Evolutionary conservation across 2,329 filamentous ascomycete genomes (phyloP).

Genomic region (Cryphonectria carpinicola): DNA sequence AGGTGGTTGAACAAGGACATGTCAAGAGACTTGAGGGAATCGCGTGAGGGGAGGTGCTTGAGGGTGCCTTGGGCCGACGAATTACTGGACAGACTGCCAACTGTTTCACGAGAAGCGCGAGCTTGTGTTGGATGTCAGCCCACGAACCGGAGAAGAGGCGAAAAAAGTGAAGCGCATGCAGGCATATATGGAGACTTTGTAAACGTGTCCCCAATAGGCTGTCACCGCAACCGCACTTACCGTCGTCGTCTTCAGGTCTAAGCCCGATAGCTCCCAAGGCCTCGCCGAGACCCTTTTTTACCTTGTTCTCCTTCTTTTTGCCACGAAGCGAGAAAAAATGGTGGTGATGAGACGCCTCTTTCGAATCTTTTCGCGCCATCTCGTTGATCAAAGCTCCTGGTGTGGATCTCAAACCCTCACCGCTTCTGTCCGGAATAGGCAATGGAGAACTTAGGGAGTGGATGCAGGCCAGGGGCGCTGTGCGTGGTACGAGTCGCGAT

Average conservation of each 20-base stretch:
- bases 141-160: slow-evolving; percentile 9
- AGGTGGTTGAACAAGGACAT: slow-evolving; percentile 29
- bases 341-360: slow-evolving; percentile 27
- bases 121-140: slow-evolving; percentile 21
- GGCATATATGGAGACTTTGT: slow-evolving; percentile 28
- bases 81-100: slow-evolving; percentile 27
- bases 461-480: slow-evolving; percentile 25
- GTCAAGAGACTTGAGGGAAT: slow-evolving; percentile 29
- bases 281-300: slow-evolving; percentile 28
- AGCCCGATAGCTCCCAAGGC: slow-evolving; percentile 28
- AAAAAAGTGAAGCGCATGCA: slow-evolving; percentile 21
- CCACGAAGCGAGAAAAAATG: slow-evolving; percentile 30
- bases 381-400: slow-evolving; percentile 24
- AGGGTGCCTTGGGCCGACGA: slow-evolving; percentile 26
- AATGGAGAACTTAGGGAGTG: slow-evolving; percentile 28
- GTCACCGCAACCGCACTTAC: slow-evolving; percentile 21
- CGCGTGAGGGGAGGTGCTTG: slow-evolving; percentile 27
- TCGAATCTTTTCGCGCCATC: slow-evolving; percentile 27
- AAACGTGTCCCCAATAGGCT: slow-evolving; percentile 25
- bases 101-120: slow-evolving; percentile 22
- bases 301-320: slow-evolving; percentile 28
- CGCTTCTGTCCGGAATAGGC: slow-evolving; percentile 28
- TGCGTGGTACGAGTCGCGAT: slow-evolving; percentile 28
- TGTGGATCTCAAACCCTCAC: slow-evolving; percentile 29
- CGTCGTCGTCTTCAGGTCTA: slow-evolving; percentile 29